Base-by-base conservation (phyloP, 495 filamentous ascomycete genomes). In the Letharia columbiana region DNA sequence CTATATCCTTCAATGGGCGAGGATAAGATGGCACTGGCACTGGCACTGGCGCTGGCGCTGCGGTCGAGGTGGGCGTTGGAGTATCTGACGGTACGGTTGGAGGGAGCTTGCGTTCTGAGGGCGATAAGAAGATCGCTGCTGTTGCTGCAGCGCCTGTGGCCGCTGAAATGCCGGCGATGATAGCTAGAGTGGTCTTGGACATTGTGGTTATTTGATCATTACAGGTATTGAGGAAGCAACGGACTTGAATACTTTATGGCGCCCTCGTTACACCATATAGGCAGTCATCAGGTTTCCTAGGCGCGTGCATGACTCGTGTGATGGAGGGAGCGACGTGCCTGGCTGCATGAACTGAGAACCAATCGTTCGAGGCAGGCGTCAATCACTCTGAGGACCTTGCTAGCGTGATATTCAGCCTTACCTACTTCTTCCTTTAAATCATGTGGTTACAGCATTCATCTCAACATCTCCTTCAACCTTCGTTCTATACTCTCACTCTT, bases 121-220 rank as follows among this genome's bases (percentile, higher is more conserved):
- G 83, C 63, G 84, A 74, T n/a, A 87, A 87, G 76, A 84, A 90
- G 75, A 96, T 81, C 23, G 91, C 81, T 40, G 88, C 89, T 50
- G 92, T 96, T 61, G 89, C 78, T 66, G 89, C 90, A 60, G 92
- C 92, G 31, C 93, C 94, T 49, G 91, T 87, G 73, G 89, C 91
- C 57, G 94, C 94, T 73, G 91, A 89, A 74, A 88, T 89, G 59
- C 90, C 92, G 50, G 92, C 94, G 70, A 96, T 89, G 54, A 94
- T 82, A 54, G 91, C 92, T 66, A 97, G 71, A 33, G 92, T 96
- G 39, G 86, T 81, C 77, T 96, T 96, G 37, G 91, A 92, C 90
- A 92, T 91, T 65, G 62, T 70, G 37, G 63, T 44, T n/a, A 47
- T 20, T n/a, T 37, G 37, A 35, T 39, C 8, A 50, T 33, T 7